Percentiles rank a stretch among this genome's conserved stretches.
Conservation (phyloP, 2,329 filamentous ascomycete species). For the Colletotrichum chlorophyti region DNA sequence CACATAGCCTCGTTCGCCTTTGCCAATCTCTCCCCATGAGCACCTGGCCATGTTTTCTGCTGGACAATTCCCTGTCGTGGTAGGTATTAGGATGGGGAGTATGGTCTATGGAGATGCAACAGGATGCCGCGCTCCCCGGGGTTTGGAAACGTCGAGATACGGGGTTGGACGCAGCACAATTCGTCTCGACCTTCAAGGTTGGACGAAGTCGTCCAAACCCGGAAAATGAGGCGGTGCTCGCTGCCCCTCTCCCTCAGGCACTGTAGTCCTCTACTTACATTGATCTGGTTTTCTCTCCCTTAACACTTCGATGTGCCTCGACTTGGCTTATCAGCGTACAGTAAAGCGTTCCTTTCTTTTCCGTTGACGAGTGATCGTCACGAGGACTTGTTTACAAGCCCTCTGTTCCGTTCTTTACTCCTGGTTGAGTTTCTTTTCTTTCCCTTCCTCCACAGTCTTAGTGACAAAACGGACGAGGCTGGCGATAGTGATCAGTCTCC, state of each 20-base stretch:
- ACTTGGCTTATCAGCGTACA: constrained; percentile 17
- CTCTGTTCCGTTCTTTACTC: constrained; percentile 25
- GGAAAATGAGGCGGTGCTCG: background rate
- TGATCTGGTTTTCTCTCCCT: constrained; percentile 9
- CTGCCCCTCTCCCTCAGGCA: background rate
- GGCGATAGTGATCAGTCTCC: no score
- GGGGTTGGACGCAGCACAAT: constrained; percentile 2
- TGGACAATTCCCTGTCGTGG: background rate
- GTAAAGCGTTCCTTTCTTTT: constrained; percentile 21
- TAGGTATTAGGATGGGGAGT: background rate
- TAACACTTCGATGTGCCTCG: constrained; percentile 13
- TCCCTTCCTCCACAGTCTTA: background rate
- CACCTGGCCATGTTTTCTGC: no score
- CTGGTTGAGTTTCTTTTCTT: constrained; percentile 12
- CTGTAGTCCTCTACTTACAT: constrained; percentile 13
- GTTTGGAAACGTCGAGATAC: constrained; percentile 16
- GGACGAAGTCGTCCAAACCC: constrained; percentile 15
- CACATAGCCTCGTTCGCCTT: constrained; percentile 26
- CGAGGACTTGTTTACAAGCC: constrained; percentile 12
- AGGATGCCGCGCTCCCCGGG: constrained; percentile 9
- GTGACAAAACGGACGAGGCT: no score
- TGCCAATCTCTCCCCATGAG: no score
- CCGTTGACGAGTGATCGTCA: constrained; percentile 1
- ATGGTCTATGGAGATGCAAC: constrained; percentile 15
- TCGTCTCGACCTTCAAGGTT: background rate